These are phyloP conservation scores for Pachysandra terminalis DNA, from an alignment of 164 flowering plant species.

Conservation along the genomic window DNA sequence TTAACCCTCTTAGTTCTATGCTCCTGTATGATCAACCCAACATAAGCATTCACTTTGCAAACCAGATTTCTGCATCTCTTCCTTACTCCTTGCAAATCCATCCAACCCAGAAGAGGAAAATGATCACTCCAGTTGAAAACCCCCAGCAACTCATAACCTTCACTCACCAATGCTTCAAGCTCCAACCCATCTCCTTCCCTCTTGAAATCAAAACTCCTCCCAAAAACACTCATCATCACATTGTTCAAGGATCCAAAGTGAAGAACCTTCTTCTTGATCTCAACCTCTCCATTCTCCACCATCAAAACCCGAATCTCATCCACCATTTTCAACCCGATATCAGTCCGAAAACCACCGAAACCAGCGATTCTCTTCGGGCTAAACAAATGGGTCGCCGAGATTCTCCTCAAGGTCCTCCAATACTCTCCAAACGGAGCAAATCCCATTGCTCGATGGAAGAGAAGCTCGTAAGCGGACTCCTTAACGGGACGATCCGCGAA, in stretches of 20 bases:
- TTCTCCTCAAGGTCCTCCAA: slow-evolving; percentile 56
- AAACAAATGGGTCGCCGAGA: slow-evolving; percentile 48
- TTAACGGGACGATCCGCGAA: slow-evolving; percentile 62
- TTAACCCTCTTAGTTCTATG: slow-evolving; percentile 14
- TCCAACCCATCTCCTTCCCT: slow-evolving; percentile 19
- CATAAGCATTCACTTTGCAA: slow-evolving; percentile 31
- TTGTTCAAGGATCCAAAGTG: slow-evolving; percentile 40
- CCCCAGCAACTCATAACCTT: slow-evolving; percentile 56
- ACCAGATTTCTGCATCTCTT: slow-evolving; percentile 24
- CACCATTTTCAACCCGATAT: slow-evolving; percentile 23
- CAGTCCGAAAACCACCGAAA: slow-evolving; percentile 24
- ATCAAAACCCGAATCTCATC: slow-evolving; percentile 12
- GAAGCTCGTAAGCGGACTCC: slow-evolving; percentile 56
- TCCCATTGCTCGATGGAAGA: slow-evolving; percentile 63
- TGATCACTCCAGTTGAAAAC: slow-evolving; percentile 44
- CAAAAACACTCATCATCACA: slow-evolving; percentile 49
- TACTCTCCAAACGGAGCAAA: slow-evolving; percentile 62
- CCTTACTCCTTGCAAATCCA: slow-evolving; percentile 41
- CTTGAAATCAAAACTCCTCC: slow-evolving; percentile 28
- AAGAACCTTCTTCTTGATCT: slow-evolving; percentile 27
- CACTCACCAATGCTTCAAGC: slow-evolving; percentile 41
- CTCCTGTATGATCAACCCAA: slow-evolving; percentile 39
- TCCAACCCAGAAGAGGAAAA: slow-evolving; percentile 32
- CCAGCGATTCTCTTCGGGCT: slow-evolving; percentile 38
- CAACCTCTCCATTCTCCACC: slow-evolving; percentile 16